Base-by-base conservation (phyloP, 176 grass and related monocot species). In the Oryza glumipatula region DNA sequence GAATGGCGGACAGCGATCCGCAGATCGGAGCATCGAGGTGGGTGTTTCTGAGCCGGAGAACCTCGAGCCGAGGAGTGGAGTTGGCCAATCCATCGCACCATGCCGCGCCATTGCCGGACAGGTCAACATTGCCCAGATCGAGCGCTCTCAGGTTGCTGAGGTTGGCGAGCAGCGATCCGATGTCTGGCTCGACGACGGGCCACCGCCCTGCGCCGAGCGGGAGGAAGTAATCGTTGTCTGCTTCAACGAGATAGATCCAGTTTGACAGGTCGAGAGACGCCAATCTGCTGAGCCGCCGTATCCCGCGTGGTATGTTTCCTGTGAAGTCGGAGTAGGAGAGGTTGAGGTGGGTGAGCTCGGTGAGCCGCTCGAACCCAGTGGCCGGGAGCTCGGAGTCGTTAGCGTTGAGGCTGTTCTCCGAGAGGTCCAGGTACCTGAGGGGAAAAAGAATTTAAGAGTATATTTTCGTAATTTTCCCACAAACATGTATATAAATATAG, bases 331-430 rank as follows among this genome's bases (percentile, higher is more conserved):
- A 16, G 69, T 68, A 12, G 24, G 90, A 95, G 46, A 95, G 84
- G 74, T 95, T 95, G 69, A 95, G 88, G 30, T 86, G 47, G 28
- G 45, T 80, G 64, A 95, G 73, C 76, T 81, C 46, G 6, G 83
- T 13, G 12, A 92, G 79, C 24, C 26, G 71, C 39, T 86, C 75
- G 54, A 92, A 89, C 6, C 83, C 78, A 7, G 24, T 21, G 26
- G 44, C 12, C 5, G 74, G 67, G 24, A 92, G 67, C 21, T 48
- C 8, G 51, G 85, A 70, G 38, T 22, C 36, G 36, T 38, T 6
- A 6, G 36, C 6, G 11, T 35, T 2, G 17, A 89, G 88, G 58
- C 35, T 38, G 21, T 92, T 92, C 39, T 83, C 45, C 14, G 80
- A 80, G 6, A 92, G 91, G 41, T 72, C 36, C 36, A 38, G 36